These are phyloP conservation scores for Rhododendron ferrugineum DNA, from an alignment of 148 eudicot genomes.

Conservation along the genomic window DNA sequence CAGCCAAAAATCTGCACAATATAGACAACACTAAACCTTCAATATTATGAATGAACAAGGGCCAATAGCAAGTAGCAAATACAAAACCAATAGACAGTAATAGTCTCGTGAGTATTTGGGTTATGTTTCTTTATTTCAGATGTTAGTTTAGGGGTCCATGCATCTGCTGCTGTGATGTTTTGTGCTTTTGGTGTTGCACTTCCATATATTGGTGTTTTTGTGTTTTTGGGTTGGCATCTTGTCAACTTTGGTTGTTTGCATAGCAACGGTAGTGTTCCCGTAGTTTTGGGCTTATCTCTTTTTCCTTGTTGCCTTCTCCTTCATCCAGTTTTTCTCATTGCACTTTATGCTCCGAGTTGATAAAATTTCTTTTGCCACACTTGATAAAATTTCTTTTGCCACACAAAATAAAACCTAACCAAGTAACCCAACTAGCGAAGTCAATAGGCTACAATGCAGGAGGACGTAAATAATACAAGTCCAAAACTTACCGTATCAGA, in stretches of 20 bases:
- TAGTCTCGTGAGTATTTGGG: no score
- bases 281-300: not conserved
- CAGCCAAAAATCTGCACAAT: conserved; percentile 4
- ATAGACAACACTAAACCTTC: not conserved
- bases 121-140: not conserved
- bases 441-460: not conserved
- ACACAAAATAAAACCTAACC: not conserved
- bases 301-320: not conserved
- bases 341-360: not conserved
- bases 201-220: not conserved
- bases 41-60: not conserved
- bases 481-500: not conserved
- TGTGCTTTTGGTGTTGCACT: not conserved
- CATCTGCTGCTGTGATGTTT: not conserved
- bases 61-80: not conserved
- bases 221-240: not conserved
- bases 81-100: not conserved
- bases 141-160: not conserved
- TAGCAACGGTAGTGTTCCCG: not conserved
- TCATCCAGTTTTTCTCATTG: not conserved
- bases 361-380: not conserved
- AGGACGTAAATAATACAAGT: not conserved
- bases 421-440: not conserved
- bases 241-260: not conserved
- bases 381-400: not conserved